phyloP scores from a whole-genome alignment of 2,329 filamentous ascomycete genomes.

The Scedosporium boydii region DNA sequence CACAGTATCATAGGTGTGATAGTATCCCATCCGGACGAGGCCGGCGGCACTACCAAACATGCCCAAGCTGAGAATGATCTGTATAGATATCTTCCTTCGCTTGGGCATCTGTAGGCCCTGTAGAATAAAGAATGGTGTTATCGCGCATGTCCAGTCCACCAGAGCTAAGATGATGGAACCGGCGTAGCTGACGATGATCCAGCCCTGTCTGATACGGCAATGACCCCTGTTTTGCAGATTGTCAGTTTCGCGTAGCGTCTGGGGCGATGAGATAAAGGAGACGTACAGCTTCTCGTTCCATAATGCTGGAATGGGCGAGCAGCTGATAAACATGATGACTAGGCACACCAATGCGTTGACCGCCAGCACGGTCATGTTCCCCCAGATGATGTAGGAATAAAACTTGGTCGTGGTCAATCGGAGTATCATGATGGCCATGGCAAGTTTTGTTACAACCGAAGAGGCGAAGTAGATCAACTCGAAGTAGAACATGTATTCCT shows the following conservation, averaged over 20 bases:
- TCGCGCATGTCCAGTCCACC: conserved; percentile 19
- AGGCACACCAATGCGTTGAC: conserved; percentile 9
- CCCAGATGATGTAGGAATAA: conserved; percentile 9
- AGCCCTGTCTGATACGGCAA: conserved; percentile 8
- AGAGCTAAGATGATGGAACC: conserved; percentile 14
- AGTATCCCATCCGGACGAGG: conserved; percentile 7
- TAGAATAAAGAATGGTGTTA: conserved; percentile 20
- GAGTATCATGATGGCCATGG: conserved; percentile 14
- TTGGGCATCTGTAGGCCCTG: conserved; percentile 16
- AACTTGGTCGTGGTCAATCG: conserved; percentile 9
- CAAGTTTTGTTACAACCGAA: conserved; percentile 13
- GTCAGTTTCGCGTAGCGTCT: background rate
- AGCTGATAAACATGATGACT: conserved; percentile 13
- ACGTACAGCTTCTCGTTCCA: conserved; percentile 14
- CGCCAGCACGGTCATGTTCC: conserved; percentile 11
- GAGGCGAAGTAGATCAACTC: conserved; percentile 14
- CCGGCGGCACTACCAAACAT: conserved; percentile 9
- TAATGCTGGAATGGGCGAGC: conserved; percentile 11
- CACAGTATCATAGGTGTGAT: conserved; percentile 7
- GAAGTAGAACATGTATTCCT: conserved; percentile 11
- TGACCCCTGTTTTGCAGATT: background rate
- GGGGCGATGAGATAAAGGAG: background rate
- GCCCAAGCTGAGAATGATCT: conserved; percentile 7
- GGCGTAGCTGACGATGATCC: conserved; percentile 11
- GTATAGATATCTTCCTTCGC: conserved; percentile 12